Conservation (phyloP, 805 yeast species). For the Yamadazyma phyllophila region DNA sequence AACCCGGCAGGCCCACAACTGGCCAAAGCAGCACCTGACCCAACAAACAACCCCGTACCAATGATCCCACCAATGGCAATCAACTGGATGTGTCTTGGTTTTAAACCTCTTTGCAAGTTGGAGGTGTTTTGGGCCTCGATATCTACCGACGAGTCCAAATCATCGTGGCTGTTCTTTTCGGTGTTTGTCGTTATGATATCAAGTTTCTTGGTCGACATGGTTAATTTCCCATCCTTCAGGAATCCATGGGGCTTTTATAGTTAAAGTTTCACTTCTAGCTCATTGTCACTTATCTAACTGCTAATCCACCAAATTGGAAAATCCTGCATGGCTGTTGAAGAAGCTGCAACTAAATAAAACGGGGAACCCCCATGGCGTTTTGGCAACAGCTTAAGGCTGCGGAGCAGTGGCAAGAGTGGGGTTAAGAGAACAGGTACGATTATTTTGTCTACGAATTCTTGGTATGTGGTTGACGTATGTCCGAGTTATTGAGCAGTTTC, state of each 20-base stretch:
- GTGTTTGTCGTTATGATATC: conserved; percentile 7
- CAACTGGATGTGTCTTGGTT: conserved; percentile 59
- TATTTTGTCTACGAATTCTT: too few relatives aligned
- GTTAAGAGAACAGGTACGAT: too few relatives aligned
- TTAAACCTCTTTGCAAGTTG: conserved; percentile 29
- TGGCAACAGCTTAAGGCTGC: background rate
- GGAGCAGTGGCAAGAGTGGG: too few relatives aligned
- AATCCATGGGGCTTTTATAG: background rate
- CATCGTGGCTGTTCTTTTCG: conserved; percentile 9
- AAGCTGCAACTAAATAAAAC: background rate
- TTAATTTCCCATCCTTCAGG: background rate
- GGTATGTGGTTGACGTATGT: too few relatives aligned
- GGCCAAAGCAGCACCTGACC: conserved; percentile 33
- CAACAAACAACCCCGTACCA: conserved; percentile 65
- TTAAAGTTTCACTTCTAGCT: background rate
- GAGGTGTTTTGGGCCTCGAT: conserved; percentile 1
- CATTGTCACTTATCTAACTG: background rate
- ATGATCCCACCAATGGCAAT: conserved; percentile 85
- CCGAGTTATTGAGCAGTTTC: too few relatives aligned
- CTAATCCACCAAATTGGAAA: background rate
- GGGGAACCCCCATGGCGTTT: background rate
- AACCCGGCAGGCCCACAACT: conserved; percentile 38
- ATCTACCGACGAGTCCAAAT: conserved; percentile 5
- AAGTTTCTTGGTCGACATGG: conserved; percentile 4
- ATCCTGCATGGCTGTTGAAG: background rate